A percentile compares a stretch with the other conserved stretches of the same genome.
Conservation (phyloP, 78 protist species). For the Emiliania huxleyi region DNA sequence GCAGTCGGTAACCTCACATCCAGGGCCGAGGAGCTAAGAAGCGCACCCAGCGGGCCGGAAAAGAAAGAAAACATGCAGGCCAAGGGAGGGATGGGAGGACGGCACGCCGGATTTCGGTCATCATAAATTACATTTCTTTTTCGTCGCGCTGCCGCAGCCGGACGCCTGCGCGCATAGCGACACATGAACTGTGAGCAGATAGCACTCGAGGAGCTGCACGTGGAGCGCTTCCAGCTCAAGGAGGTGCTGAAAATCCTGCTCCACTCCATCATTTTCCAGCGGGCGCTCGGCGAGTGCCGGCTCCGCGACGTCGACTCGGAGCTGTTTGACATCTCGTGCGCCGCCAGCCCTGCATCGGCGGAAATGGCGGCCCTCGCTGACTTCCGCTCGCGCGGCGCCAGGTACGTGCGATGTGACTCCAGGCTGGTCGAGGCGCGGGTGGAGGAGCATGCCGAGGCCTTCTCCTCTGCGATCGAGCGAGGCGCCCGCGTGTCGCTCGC, state of each 20-base stretch:
- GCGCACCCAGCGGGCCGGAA: too few species aligned
- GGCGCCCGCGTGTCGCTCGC: background rate
- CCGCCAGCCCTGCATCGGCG: too few species aligned
- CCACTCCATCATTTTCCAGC: constrained; percentile 6
- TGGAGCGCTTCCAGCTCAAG: background rate
- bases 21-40: too few species aligned
- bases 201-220: background rate
- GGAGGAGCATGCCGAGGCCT: background rate
- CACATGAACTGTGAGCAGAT: background rate
- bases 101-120: too few species aligned
- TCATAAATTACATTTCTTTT: too few species aligned
- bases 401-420: background rate
- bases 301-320: background rate
- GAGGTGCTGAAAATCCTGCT: background rate
- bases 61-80: too few species aligned
- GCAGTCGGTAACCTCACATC: too few species aligned
- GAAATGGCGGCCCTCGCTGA: too few species aligned
- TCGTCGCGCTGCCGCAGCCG: too few species aligned
- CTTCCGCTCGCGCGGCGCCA: too few species aligned
- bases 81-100: too few species aligned
- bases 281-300: background rate
- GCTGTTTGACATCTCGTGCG: background rate
- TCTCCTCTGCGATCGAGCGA: background rate
- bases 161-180: too few species aligned
- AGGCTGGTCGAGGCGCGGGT: background rate